Evolutionary conservation across 495 filamentous ascomycete species (phyloP).

Genomic region (Neurospora discreta): DNA sequence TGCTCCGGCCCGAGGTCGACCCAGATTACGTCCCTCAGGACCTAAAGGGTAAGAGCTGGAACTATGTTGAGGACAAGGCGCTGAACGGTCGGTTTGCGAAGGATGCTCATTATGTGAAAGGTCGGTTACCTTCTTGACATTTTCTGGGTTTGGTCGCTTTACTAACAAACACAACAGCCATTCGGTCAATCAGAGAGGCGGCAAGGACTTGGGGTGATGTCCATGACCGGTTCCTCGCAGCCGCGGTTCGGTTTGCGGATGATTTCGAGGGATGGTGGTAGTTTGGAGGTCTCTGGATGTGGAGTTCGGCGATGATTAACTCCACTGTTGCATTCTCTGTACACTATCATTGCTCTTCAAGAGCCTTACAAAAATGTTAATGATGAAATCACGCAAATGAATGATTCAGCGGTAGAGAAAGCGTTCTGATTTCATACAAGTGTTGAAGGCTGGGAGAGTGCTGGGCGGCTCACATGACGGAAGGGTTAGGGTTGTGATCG

Average conservation of each 20-base stretch:
- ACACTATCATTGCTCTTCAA: not conserved
- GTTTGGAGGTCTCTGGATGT: not conserved
- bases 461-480: not conserved
- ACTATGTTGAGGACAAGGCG: slow-evolving; percentile 57
- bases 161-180: slow-evolving; percentile 28
- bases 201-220: slow-evolving; percentile 77
- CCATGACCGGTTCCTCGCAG: slow-evolving; percentile 62
- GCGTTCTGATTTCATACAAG: not conserved
- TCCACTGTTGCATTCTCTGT: not conserved
- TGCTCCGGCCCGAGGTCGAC: slow-evolving; percentile 59
- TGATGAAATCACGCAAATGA: not conserved
- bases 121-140: slow-evolving; percentile 18
- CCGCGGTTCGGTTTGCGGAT: slow-evolving; percentile 67
- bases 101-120: slow-evolving; percentile 78
- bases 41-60: slow-evolving; percentile 57
- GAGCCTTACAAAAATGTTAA: not conserved
- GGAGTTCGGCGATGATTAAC: not conserved
- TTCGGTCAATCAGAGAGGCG: slow-evolving; percentile 63
- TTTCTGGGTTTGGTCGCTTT: not conserved
- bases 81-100: slow-evolving; percentile 50
- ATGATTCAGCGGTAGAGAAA: not conserved
- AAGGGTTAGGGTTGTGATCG: not conserved
- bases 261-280: slow-evolving; percentile 74
- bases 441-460: not conserved
- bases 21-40: slow-evolving; percentile 54